A percentile compares a stretch with the other conserved stretches of the same genome.
phyloP scores from a whole-genome alignment of 306 rosid species.

The Herpetospermum pedunculosum region DNA sequence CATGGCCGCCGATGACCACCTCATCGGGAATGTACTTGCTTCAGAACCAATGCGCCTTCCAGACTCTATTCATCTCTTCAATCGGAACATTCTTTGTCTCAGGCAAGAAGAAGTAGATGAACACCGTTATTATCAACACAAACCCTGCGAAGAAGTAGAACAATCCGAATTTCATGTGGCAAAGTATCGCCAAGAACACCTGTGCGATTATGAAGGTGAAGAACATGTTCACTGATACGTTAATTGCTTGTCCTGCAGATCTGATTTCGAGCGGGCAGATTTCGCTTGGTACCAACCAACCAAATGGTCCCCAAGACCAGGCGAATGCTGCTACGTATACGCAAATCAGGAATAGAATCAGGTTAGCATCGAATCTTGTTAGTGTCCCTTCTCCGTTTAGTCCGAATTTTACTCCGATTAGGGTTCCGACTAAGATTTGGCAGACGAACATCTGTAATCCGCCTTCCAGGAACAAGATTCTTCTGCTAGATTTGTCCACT shows the following conservation, averaged over 20 bases:
- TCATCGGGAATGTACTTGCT: slow-evolving; percentile 26
- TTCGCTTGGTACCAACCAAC: slow-evolving; percentile 28
- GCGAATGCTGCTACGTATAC: slow-evolving; percentile 23
- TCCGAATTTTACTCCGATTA: slow-evolving; percentile 18
- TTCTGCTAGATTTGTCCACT: slow-evolving; percentile 10
- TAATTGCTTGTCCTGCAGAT: slow-evolving; percentile 24
- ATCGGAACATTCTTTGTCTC: slow-evolving; percentile 23
- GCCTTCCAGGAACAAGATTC: slow-evolving; percentile 14
- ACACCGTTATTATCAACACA: slow-evolving; percentile 19
- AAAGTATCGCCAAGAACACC: slow-evolving; percentile 19
- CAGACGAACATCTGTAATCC: slow-evolving; percentile 7
- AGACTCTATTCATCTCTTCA: slow-evolving; percentile 24
- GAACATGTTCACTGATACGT: slow-evolving; percentile 24
- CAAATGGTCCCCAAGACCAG: slow-evolving; percentile 31
- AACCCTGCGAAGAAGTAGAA: slow-evolving; percentile 20
- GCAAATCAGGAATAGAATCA: slow-evolving; percentile 17
- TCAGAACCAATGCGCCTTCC: slow-evolving; percentile 32
- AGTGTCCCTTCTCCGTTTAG: slow-evolving; percentile 16
- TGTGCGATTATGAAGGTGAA: slow-evolving; percentile 25
- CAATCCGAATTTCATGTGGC: slow-evolving; percentile 26
- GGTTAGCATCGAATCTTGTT: slow-evolving; percentile 13
- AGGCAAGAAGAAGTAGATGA: slow-evolving; percentile 22
- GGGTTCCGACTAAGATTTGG: slow-evolving; percentile 14
- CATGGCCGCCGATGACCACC: not conserved
- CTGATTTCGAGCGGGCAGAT: slow-evolving; percentile 26